phyloP scores from a whole-genome alignment of 371 early-diverging fungal species.

The Capillidium rhysosporum region DNA sequence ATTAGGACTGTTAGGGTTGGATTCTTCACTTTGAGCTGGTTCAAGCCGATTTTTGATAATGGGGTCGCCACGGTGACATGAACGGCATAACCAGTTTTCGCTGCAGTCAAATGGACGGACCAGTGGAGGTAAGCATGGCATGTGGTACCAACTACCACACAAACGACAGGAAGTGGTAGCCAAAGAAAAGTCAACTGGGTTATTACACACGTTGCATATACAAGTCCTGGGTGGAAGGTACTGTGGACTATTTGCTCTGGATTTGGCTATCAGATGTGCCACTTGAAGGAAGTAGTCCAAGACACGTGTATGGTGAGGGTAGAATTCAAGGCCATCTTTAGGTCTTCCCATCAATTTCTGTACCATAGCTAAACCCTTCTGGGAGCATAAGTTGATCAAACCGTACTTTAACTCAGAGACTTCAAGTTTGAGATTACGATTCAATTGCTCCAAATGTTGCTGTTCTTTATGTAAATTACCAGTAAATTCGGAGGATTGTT shows the following conservation, averaged over 20 bases:
- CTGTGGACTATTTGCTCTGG: neutral
- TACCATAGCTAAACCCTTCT: constrained; percentile 1
- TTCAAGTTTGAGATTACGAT: constrained; percentile 2
- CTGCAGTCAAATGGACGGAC: constrained; percentile 1
- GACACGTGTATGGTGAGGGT: constrained; percentile 1
- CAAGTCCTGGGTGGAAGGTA: neutral
- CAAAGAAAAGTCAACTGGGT: neutral
- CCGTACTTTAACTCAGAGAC: constrained; percentile 6
- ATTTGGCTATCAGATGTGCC: neutral
- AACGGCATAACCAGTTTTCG: neutral
- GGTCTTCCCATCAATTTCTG: constrained; percentile 6
- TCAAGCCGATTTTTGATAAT: neutral
- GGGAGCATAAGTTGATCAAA: constrained; percentile 1
- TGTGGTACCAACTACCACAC: constrained; percentile 7
- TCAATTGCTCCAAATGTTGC: neutral
- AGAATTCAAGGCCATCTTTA: constrained; percentile 6
- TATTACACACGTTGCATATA: constrained; percentile 1
- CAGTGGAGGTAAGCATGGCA: neutral
- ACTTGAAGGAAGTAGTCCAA: constrained; percentile 7
- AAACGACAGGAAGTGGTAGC: neutral
- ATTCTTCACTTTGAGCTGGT: neutral
- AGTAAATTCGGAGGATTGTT: no score
- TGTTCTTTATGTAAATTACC: neutral
- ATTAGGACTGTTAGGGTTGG: neutral
- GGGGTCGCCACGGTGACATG: neutral